Conservation (phyloP, 176 grass and related monocot genomes). For the Eragrostis curvula region DNA sequence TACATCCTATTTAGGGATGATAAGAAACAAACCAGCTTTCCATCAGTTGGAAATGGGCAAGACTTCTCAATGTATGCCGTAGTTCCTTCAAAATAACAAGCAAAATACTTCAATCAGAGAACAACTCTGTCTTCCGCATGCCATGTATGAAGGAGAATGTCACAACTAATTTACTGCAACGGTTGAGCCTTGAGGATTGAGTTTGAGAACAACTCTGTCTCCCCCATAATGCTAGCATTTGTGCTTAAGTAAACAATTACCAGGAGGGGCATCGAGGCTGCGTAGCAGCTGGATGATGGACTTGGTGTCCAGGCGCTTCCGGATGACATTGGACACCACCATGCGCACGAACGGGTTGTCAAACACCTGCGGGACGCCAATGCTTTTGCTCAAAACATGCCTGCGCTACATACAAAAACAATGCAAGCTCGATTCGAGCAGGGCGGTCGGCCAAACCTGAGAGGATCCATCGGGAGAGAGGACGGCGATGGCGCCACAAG, state of each 20-base stretch:
- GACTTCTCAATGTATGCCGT: slow-evolving; percentile 91
- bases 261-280: slow-evolving; percentile 72
- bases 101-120: slow-evolving; percentile 14
- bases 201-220: too few relatives aligned
- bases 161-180: not conserved
- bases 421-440: slow-evolving; percentile 17
- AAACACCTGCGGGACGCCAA: slow-evolving; percentile 65
- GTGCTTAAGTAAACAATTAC: slow-evolving; percentile 41
- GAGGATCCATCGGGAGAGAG: slow-evolving; percentile 66
- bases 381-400: not conserved
- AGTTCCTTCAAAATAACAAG: slow-evolving; percentile 61
- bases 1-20: not conserved
- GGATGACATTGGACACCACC: slow-evolving; percentile 66
- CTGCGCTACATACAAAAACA: not conserved
- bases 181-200: not conserved
- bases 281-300: slow-evolving; percentile 86
- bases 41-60: slow-evolving; percentile 83
- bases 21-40: slow-evolving; percentile 69
- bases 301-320: slow-evolving; percentile 89
- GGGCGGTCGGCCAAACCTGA: slow-evolving; percentile 28
- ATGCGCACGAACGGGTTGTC: slow-evolving; percentile 77
- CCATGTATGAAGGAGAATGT: not conserved
- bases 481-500: slow-evolving; percentile 67
- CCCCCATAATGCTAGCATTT: not conserved
- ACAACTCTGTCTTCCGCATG: not conserved